A percentile compares a stretch with the other conserved stretches of the same genome.
Conservation (phyloP, 1,284 basidiomycete species). For the Ceratobasidium sp. region DNA sequence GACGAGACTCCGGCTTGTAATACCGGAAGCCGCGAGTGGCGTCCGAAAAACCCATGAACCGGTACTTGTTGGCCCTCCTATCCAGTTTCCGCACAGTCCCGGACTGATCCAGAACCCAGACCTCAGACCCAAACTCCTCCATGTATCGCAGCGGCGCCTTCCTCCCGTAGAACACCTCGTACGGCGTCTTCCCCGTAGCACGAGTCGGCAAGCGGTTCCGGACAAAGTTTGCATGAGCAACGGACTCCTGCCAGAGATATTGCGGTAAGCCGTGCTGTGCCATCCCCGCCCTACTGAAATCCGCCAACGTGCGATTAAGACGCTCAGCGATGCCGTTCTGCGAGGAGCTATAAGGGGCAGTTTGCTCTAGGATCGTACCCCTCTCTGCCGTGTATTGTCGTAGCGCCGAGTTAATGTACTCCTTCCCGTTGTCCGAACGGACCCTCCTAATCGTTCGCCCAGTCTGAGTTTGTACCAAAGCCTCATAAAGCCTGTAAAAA, state of each 20-base stretch:
- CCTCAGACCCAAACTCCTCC: slow-evolving; percentile 12
- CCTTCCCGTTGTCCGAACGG: slow-evolving; percentile 47
- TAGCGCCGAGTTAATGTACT: slow-evolving; percentile 47
- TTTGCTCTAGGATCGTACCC: slow-evolving; percentile 45
- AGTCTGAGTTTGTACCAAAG: slow-evolving; percentile 47
- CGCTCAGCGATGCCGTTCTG: slow-evolving; percentile 42
- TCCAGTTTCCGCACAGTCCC: background rate
- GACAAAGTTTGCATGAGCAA: slow-evolving; percentile 4
- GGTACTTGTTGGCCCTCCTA: background rate
- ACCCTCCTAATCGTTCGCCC: slow-evolving; percentile 43
- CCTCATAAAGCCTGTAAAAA: slow-evolving; percentile 48
- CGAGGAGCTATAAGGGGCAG: slow-evolving; percentile 4
- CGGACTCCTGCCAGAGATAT: slow-evolving; percentile 31
- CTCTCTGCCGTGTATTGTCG: slow-evolving; percentile 17
- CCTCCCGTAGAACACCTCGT: background rate
- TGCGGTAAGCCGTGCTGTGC: slow-evolving; percentile 8
- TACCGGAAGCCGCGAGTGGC: background rate
- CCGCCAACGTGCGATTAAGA: slow-evolving; percentile 27
- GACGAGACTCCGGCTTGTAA: background rate
- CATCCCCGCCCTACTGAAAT: slow-evolving; percentile 10
- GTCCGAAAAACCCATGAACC: background rate
- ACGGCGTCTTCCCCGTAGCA: slow-evolving; percentile 21
- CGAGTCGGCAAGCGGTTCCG: background rate
- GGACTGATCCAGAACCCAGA: background rate
- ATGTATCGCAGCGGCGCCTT: background rate